phyloP scores from a whole-genome alignment of 495 filamentous ascomycete species.

The Lophiotrema nucula region DNA sequence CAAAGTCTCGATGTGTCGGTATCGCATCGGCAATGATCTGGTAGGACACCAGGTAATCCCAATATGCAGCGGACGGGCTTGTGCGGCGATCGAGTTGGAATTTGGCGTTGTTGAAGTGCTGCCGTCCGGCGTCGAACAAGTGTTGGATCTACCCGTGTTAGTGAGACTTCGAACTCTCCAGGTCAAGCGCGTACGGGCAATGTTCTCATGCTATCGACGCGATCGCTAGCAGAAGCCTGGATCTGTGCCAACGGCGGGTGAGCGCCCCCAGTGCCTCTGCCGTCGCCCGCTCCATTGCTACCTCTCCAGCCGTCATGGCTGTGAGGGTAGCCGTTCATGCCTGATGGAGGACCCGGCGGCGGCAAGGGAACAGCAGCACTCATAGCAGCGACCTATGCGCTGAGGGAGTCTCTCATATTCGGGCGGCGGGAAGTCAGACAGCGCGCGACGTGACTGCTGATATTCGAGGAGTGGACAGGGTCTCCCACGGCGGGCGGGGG shows the following conservation, averaged over 20 bases:
- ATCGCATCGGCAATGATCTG: slow-evolving; percentile 74
- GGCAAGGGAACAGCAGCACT: slow-evolving; percentile 29
- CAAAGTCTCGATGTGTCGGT: slow-evolving; percentile 68
- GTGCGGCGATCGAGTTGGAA: slow-evolving; percentile 35
- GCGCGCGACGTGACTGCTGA: background rate
- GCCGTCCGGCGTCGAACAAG: slow-evolving; percentile 35
- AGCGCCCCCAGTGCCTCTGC: background rate
- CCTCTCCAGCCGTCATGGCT: slow-evolving; percentile 23
- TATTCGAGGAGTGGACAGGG: no score
- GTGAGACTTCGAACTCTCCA: no score
- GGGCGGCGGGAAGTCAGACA: background rate
- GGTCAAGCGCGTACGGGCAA: background rate
- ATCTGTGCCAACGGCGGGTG: slow-evolving; percentile 21
- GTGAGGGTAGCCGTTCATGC: slow-evolving; percentile 28
- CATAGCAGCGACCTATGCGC: slow-evolving; percentile 20
- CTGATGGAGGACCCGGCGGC: slow-evolving; percentile 16
- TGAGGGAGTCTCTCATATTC: background rate
- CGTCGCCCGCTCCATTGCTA: slow-evolving; percentile 12
- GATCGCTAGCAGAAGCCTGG: slow-evolving; percentile 4
- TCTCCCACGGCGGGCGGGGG: no score
- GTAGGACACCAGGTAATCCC: slow-evolving; percentile 77
- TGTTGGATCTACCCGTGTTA: slow-evolving; percentile 26
- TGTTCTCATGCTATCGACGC: slow-evolving; percentile 1
- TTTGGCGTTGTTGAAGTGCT: slow-evolving; percentile 32
- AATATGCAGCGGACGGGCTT: slow-evolving; percentile 61